Percentiles rank a stretch among this genome's conserved stretches.
Evolutionary conservation across 2,329 filamentous ascomycete genomes (phyloP).

Genomic region (Pseudogymnoascus sp.): DNA sequence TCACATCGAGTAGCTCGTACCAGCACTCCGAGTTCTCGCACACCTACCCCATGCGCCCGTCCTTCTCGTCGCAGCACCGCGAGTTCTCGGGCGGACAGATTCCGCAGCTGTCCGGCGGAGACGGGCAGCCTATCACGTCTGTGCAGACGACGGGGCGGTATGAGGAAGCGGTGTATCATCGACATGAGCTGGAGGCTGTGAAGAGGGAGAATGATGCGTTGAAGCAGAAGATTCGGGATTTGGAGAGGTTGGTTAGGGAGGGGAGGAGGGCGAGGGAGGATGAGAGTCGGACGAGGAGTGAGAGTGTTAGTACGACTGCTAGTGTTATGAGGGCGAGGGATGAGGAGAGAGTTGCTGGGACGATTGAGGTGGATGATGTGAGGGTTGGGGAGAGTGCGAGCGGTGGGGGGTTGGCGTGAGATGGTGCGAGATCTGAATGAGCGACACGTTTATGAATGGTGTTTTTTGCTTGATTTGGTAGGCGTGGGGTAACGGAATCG

Average conservation of each 20-base stretch:
- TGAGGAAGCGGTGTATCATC: slow-evolving; percentile 53
- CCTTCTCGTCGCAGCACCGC: slow-evolving; percentile 18
- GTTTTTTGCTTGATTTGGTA: not conserved
- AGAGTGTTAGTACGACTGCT: slow-evolving; percentile 45
- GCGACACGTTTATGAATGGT: not conserved
- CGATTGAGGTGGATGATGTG: slow-evolving; percentile 44
- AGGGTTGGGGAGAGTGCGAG: slow-evolving; percentile 55
- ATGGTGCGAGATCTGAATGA: not conserved
- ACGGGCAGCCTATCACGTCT: slow-evolving; percentile 23
- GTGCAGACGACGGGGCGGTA: slow-evolving; percentile 51
- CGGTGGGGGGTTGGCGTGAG: slow-evolving; percentile 33
- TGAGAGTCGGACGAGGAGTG: slow-evolving; percentile 40
- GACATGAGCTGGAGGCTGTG: slow-evolving; percentile 51
- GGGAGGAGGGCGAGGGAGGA: slow-evolving; percentile 33
- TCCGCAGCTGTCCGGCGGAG: slow-evolving; percentile 13
- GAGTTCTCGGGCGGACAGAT: slow-evolving; percentile 14
- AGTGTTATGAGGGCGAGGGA: slow-evolving; percentile 35
- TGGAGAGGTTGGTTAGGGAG: slow-evolving; percentile 44
- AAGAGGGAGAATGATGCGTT: slow-evolving; percentile 58
- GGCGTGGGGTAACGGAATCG: not conserved
- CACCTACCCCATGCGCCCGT: slow-evolving; percentile 23
- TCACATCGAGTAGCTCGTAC: slow-evolving; percentile 20
- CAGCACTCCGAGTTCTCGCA: slow-evolving; percentile 25
- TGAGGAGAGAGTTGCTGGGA: slow-evolving; percentile 23
- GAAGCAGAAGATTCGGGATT: slow-evolving; percentile 52